A percentile compares a stretch with the other conserved stretches of the same genome.
Evolutionary conservation across 2,329 filamentous ascomycete species (phyloP).

Genomic region (Elsinoe perseae): DNA sequence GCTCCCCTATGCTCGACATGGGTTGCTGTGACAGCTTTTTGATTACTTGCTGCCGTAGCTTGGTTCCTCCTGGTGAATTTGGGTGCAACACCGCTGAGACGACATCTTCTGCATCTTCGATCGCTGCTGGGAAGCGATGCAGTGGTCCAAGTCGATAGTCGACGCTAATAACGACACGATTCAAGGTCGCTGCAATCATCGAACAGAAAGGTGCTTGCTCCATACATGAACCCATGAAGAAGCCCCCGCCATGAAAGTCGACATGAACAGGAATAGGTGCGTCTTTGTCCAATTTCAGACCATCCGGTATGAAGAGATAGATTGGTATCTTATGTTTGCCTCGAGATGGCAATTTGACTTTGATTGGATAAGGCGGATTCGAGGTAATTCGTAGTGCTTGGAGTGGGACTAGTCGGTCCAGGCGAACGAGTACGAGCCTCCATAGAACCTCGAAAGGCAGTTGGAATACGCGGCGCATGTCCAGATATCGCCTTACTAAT

Average conservation of each 20-base stretch:
- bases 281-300: slow-evolving; percentile 20
- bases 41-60: slow-evolving; percentile 28
- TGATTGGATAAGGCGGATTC: slow-evolving; percentile 33
- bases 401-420: slow-evolving; percentile 5
- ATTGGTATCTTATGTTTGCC: slow-evolving; percentile 33
- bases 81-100: slow-evolving; percentile 37
- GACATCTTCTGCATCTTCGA: slow-evolving; percentile 43
- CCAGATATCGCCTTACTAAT: neutral
- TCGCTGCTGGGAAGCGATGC: slow-evolving; percentile 40
- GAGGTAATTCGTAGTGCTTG: slow-evolving; percentile 10
- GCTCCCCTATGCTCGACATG: slow-evolving; percentile 15
- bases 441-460: slow-evolving; percentile 15
- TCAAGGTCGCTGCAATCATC: slow-evolving; percentile 38
- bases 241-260: slow-evolving; percentile 39
- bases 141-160: slow-evolving; percentile 44
- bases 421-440: slow-evolving; percentile 12
- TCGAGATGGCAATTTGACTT: slow-evolving; percentile 35
- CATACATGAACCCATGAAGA: slow-evolving; percentile 37
- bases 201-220: slow-evolving; percentile 42
- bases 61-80: slow-evolving; percentile 28
- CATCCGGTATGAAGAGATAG: slow-evolving; percentile 37
- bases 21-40: slow-evolving; percentile 19
- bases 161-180: slow-evolving; percentile 39
- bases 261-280: slow-evolving; percentile 32
- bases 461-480: neutral